Evolutionary conservation across 768 basidiomycete species (phyloP).

Genomic region (Arthromyces matolae): DNA sequence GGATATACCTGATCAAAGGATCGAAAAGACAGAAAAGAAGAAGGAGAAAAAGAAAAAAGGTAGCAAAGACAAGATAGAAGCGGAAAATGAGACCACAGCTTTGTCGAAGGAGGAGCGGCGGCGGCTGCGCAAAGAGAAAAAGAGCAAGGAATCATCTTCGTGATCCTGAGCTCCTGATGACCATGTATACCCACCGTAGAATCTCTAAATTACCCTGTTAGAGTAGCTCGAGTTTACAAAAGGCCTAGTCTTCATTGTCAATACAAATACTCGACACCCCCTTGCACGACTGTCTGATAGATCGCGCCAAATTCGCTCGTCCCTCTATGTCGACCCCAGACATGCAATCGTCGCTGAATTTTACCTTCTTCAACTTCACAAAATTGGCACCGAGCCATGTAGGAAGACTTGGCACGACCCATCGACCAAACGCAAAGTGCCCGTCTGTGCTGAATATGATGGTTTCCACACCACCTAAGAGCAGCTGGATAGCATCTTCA

Average conservation of each 20-base stretch:
- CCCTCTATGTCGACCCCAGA: background rate
- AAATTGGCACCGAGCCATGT: constrained; percentile 20
- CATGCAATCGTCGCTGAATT: constrained; percentile 16
- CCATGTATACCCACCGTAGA: constrained; percentile 9
- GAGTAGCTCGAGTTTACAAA: too few species aligned
- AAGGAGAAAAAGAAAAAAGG: constrained; percentile 27
- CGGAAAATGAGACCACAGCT: constrained; percentile 8
- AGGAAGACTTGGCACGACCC: constrained; percentile 18
- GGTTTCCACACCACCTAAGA: constrained; percentile 5
- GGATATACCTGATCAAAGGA: background rate
- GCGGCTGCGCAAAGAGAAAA: constrained; percentile 15
- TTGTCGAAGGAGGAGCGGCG: constrained; percentile 18
- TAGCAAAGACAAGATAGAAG: constrained; percentile 1
- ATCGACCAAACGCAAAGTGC: constrained; percentile 17
- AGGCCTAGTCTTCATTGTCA: too few species aligned
- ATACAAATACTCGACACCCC: constrained; percentile 4
- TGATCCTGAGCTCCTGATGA: background rate
- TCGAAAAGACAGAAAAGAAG: constrained; percentile 16
- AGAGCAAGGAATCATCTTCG: constrained; percentile 10
- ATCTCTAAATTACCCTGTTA: background rate
- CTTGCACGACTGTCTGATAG: constrained; percentile 12
- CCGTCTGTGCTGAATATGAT: constrained; percentile 19
- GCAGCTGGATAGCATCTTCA: too few species aligned
- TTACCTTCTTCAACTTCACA: constrained; percentile 11
- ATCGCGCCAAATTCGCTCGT: background rate